A percentile compares a stretch with the other conserved stretches of the same genome.
phyloP scores from a whole-genome alignment of 1,284 basidiomycete genomes.

The Rhodotorula mucilaginosa region DNA sequence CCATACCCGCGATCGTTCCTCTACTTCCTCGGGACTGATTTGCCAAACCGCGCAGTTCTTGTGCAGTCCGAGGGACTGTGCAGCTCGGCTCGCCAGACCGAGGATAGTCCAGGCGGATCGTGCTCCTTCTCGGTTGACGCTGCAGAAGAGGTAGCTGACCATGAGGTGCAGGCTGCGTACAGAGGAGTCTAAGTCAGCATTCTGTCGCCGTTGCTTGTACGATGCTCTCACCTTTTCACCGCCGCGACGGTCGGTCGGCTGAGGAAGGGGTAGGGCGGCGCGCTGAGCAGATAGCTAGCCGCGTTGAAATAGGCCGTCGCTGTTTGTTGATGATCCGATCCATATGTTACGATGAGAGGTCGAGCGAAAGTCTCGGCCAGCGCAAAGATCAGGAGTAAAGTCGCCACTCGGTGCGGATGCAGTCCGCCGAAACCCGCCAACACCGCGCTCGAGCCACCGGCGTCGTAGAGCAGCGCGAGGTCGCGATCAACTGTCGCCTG shows the following conservation, averaged over 20 bases:
- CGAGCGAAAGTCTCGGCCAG: constrained; percentile 8
- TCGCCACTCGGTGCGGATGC: constrained; percentile 9
- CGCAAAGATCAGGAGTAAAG: constrained; percentile 5
- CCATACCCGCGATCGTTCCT: constrained; percentile 30
- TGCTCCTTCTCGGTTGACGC: constrained; percentile 30
- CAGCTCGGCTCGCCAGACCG: constrained; percentile 34
- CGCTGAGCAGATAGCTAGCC: constrained; percentile 25
- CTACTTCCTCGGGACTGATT: not conserved
- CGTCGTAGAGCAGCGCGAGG: constrained; percentile 28
- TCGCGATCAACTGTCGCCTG: constrained; percentile 14
- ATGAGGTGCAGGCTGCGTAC: constrained; percentile 35
- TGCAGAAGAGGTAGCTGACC: constrained; percentile 37
- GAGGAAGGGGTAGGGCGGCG: constrained; percentile 37
- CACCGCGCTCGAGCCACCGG: not conserved
- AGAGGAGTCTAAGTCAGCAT: not conserved
- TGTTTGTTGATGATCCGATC: not conserved
- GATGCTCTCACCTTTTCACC: constrained; percentile 22
- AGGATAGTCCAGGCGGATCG: constrained; percentile 39
- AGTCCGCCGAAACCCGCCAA: not conserved
- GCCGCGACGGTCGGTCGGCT: constrained; percentile 34
- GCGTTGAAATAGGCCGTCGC: constrained; percentile 12
- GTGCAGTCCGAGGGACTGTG: constrained; percentile 12
- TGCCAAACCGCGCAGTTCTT: not conserved
- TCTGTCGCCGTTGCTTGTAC: too few species aligned
- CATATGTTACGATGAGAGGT: constrained; percentile 17